Base-by-base conservation (phyloP, 1,284 basidiomycete genomes). In the Trametes polyzona region DNA sequence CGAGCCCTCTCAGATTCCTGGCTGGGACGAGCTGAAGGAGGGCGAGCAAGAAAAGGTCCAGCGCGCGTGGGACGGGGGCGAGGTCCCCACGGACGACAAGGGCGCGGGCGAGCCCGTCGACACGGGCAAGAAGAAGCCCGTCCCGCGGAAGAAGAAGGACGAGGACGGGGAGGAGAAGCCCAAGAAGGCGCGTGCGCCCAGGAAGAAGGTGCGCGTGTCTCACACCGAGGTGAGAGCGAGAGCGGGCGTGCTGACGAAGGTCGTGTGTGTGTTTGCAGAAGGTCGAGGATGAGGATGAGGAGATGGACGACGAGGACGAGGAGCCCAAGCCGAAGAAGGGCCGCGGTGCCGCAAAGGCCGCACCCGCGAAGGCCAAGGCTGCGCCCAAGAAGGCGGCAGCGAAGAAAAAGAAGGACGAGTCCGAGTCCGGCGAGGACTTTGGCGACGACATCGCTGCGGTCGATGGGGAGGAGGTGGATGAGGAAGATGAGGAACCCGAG, bases 31-130 rank as follows among this genome's bases (percentile, higher is more conserved):
- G 0, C 78, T 93, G 47, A 76, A 74, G 1, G 76, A 81, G 3
- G 85, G 80, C 47, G 87, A 91, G 65, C 78, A 93, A 71, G 83
- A 79, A 14, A 87, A 84, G 64, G 72, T 93, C 27, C 75, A 72
- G 47, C 82, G 80, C 64, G 91, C 91, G 2, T 92, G 83, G 79
- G 82, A 90, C 36, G 83, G 78, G 4, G 92, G 87, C 10, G 81
- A 84, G 29, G 87, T 94, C 46, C 90, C 85, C n/a, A 85, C 87
- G 8, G 90, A 87, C 59, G 93, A 94, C 69, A 83, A 69, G 56
- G 70, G 70, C 16, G 51, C 59, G 14, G 70, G 70, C 14, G 70
- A 72, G 58, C 55, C 69, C 16, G 59, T 67, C 24, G 68, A 64
- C 7, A 65, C 59, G 3, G 67, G 54, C 51, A 71, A 72, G 65